These are phyloP conservation scores for Lachnellula occidentalis DNA, from an alignment of 2,329 filamentous ascomycete genomes.

Conservation along the genomic window DNA sequence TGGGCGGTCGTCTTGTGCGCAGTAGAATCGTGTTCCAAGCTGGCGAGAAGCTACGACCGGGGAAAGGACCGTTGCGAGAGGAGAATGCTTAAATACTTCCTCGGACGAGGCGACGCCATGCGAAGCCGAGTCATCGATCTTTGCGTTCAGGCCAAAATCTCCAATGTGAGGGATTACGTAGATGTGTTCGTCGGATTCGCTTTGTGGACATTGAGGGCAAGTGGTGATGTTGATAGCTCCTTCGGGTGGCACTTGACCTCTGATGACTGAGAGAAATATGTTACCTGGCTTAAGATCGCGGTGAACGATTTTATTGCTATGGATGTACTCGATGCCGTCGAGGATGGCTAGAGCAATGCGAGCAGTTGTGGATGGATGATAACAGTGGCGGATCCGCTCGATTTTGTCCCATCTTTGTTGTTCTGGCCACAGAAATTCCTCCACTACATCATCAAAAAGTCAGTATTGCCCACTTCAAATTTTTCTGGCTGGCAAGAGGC, in stretches of 20 bases:
- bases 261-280: slow-evolving; percentile 53
- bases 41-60: slow-evolving; percentile 29
- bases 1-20: slow-evolving; percentile 30
- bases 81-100: slow-evolving; percentile 3
- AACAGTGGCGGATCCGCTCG: slow-evolving; percentile 48
- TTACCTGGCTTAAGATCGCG: slow-evolving; percentile 65
- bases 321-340: slow-evolving; percentile 60
- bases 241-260: slow-evolving; percentile 30
- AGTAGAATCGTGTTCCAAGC: slow-evolving; percentile 59
- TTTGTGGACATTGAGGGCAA: slow-evolving; percentile 35
- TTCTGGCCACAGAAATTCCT: slow-evolving; percentile 48
- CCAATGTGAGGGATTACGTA: slow-evolving; percentile 57
- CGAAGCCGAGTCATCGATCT: slow-evolving; percentile 26
- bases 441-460: slow-evolving; percentile 30
- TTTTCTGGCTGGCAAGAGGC: too few relatives aligned
- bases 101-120: not conserved
- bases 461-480: too few relatives aligned
- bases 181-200: slow-evolving; percentile 24
- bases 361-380: slow-evolving; percentile 52
- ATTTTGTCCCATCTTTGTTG: slow-evolving; percentile 6
- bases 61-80: slow-evolving; percentile 11
- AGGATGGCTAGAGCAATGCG: slow-evolving; percentile 53
- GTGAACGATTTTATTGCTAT: slow-evolving; percentile 55
- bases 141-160: slow-evolving; percentile 61
- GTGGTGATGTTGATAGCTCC: slow-evolving; percentile 41